phyloP scores from a whole-genome alignment of 495 filamentous ascomycete genomes.

The Penicillium pancosmium region DNA sequence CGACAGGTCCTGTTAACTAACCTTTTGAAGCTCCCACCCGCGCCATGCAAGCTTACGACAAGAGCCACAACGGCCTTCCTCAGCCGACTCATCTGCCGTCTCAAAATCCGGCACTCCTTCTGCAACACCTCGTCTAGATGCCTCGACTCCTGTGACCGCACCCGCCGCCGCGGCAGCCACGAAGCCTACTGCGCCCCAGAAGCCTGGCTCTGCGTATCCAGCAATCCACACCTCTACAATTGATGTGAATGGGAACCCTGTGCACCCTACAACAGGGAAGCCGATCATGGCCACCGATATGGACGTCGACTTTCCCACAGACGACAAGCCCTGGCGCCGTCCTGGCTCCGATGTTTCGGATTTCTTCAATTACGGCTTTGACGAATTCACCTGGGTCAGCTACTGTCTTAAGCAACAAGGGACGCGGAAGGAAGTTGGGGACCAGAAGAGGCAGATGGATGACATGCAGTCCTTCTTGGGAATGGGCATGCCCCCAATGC shows the following conservation, averaged over 20 bases:
- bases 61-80: conserved; percentile 63
- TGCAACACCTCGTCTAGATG: conserved; percentile 47
- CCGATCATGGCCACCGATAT: conserved; percentile 73
- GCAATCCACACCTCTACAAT: conserved; percentile 75
- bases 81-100: conserved; percentile 47
- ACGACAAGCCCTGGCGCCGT: conserved; percentile 93
- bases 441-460: conserved; percentile 83
- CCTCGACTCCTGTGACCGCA: conserved; percentile 41
- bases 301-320: conserved; percentile 73
- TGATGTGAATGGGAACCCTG: conserved; percentile 80
- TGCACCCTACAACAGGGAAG: conserved; percentile 72
- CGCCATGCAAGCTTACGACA: conserved; percentile 56
- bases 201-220: conserved; percentile 62
- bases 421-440: conserved; percentile 69
- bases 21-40: conserved; percentile 37
- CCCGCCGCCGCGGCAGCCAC: conserved; percentile 48
- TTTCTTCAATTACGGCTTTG: conserved; percentile 99
- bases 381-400: conserved; percentile 97
- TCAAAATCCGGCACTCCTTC: conserved; percentile 38
- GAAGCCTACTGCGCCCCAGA: conserved; percentile 44
- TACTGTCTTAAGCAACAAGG: conserved; percentile 89
- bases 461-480: conserved; percentile 83
- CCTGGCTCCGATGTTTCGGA: conserved; percentile 95
- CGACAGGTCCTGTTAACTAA: conserved; percentile 13
- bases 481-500: conserved; percentile 75